Evolutionary conservation across 2,329 filamentous ascomycete genomes (phyloP).

Genomic region (Fusarium goolgardi): DNA sequence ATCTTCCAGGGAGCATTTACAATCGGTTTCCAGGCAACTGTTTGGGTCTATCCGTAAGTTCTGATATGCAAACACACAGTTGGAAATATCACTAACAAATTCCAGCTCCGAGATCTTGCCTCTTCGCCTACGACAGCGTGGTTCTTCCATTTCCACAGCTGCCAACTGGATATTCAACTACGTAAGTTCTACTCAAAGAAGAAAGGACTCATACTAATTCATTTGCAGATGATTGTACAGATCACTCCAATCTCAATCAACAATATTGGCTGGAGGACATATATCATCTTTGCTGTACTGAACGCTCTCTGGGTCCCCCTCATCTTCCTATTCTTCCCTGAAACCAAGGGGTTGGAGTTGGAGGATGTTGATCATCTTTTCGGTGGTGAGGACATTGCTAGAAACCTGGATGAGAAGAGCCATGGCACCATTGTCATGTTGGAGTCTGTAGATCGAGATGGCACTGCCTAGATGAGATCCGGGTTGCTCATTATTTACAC

Average conservation of each 20-base stretch:
- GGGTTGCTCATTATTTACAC: not conserved
- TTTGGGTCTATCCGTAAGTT: slow-evolving; percentile 51
- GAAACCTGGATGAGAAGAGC: slow-evolving; percentile 30
- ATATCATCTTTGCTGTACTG: slow-evolving; percentile 62
- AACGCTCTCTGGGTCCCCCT: slow-evolving; percentile 33
- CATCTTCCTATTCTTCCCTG: slow-evolving; percentile 60
- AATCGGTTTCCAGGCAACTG: slow-evolving; percentile 53
- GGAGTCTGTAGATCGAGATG: slow-evolving; percentile 15
- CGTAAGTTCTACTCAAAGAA: slow-evolving; percentile 25
- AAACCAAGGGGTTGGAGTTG: slow-evolving; percentile 59
- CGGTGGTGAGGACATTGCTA: slow-evolving; percentile 26
- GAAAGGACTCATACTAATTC: rapidly evolving
- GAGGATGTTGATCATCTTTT: slow-evolving; percentile 59
- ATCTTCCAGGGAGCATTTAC: slow-evolving; percentile 56
- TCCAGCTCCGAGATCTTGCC: slow-evolving; percentile 50
- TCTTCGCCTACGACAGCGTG: slow-evolving; percentile 48
- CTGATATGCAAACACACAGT: rapidly evolving
- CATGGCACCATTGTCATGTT: slow-evolving; percentile 15
- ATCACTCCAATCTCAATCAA: slow-evolving; percentile 41
- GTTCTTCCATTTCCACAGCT: slow-evolving; percentile 51
- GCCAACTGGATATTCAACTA: slow-evolving; percentile 53
- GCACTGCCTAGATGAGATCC: not conserved
- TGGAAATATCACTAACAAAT: not conserved
- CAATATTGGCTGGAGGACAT: slow-evolving; percentile 63
- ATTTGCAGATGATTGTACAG: slow-evolving; percentile 27